phyloP scores from a whole-genome alignment of 495 filamentous ascomycete species.

The Haplographium delicatum region DNA sequence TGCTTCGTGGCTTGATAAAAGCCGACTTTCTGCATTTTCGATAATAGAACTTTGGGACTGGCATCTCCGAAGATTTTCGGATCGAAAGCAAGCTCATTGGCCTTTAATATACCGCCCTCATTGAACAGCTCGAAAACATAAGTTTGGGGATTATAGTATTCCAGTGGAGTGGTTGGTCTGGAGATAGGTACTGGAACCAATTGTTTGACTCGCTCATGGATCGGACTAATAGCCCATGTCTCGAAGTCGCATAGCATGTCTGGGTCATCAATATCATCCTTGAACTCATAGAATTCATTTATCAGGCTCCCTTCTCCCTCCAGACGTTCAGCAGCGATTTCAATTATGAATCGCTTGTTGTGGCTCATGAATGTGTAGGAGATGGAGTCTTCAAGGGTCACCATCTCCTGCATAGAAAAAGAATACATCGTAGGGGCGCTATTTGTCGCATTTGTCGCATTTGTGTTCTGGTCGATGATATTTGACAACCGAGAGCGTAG shows the following conservation, averaged over 20 bases:
- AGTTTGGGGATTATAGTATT: conserved; percentile 2
- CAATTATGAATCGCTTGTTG: background rate
- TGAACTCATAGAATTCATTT: background rate
- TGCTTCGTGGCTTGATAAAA: background rate
- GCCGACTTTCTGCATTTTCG: conserved; percentile 1
- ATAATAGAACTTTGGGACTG: conserved; percentile 3
- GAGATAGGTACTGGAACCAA: background rate
- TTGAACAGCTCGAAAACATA: conserved; percentile 4
- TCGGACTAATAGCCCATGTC: too few species aligned
- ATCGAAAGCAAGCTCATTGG: conserved; percentile 1
- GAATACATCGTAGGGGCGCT: background rate
- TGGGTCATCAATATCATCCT: background rate
- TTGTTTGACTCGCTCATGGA: background rate
- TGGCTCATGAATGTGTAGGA: background rate
- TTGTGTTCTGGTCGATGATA: background rate
- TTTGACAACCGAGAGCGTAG: background rate
- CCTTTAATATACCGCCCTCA: conserved; percentile 1
- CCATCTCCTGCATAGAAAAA: background rate
- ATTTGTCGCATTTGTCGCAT: background rate
- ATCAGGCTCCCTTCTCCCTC: background rate
- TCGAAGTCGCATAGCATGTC: too few species aligned
- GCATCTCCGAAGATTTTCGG: conserved; percentile 4
- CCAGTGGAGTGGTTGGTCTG: conserved; percentile 5
- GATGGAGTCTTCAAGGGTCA: background rate
- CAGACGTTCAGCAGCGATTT: background rate